Base-by-base conservation (phyloP, 2,329 filamentous ascomycete species). In the Fusarium globosum region DNA sequence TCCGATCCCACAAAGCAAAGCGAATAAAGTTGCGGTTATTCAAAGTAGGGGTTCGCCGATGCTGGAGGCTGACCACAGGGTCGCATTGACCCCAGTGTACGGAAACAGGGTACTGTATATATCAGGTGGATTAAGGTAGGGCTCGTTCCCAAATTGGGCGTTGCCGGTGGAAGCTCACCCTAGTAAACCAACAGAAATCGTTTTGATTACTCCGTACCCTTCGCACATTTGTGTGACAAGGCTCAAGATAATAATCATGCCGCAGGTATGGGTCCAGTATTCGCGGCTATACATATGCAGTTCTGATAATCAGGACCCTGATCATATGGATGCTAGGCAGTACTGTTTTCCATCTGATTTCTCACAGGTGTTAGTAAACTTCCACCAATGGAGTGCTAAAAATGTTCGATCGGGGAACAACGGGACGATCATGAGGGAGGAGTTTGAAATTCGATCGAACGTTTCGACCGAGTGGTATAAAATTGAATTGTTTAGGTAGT, bases 371-470 rank as follows among this genome's bases (percentile, higher is more conserved):
- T 33, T 21, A 36, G 41, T 43, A 26, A 74, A 74, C 61, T 73
- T 72, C 67, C 71, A 74, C 71, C 67, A 73, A 72, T 73, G 70
- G 46, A 38, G 48, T 46, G 35, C 35, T 33, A 45, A 20, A 28
- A 16, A 28, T 15, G 52, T 41, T 42, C 41, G 42, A 8, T 45
- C 26, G 39, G 70, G 52, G 43, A 66, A 28, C 28, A 35, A 26
- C 45, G 36, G 52, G 48, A 55, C 23, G 49, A 36, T 20, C 35
- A 13, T 20, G 26, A 11, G 45, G 36, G 30, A 23, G 28, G n/a
- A 39, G 35, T 38, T 18, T 48, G 36, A 21, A 52, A 20, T 38
- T 35, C 36, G 33, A 36, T 30, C 28, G 20, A 42, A 41, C 20
- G 26, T 10, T 38, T 49, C 26, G 42, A 30, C 30, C n/a, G 51